These are phyloP conservation scores for Leishmania tropica DNA, from an alignment of 208 protist species.

Conservation along the genomic window DNA sequence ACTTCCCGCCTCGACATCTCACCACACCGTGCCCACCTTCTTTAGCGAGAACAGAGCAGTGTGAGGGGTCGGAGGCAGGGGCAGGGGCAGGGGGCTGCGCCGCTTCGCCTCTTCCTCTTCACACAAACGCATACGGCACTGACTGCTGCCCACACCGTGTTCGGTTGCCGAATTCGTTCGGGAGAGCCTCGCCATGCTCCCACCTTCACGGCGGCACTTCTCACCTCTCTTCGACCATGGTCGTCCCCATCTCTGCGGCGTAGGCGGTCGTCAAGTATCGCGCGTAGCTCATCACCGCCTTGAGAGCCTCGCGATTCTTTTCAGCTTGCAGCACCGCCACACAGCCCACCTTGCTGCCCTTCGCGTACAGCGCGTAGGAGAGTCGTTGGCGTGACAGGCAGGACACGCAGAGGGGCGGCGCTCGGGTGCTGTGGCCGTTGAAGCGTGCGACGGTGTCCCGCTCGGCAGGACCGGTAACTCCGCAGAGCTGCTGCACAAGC, in stretches of 20 bases:
- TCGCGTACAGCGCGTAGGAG: slow-evolving; percentile 72
- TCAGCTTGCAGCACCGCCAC: slow-evolving; percentile 58
- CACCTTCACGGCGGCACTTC: not conserved
- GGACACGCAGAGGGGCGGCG: slow-evolving; percentile 39
- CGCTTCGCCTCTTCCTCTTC: not conserved
- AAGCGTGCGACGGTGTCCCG: not conserved
- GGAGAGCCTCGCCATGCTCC: not conserved
- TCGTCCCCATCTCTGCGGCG: not conserved
- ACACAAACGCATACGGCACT: not conserved
- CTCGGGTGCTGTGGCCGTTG: not conserved
- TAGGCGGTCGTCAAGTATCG: slow-evolving; percentile 18
- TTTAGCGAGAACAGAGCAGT: not conserved
- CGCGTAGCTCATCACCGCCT: slow-evolving; percentile 38
- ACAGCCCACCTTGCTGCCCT: slow-evolving; percentile 49
- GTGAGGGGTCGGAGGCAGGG: not conserved
- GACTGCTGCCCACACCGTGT: not conserved
- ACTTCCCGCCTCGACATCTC: not conserved
- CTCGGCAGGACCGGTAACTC: not conserved
- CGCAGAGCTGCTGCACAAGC: slow-evolving; percentile 31
- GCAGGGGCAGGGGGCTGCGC: not conserved
- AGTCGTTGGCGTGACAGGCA: slow-evolving; percentile 67
- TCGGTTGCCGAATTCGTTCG: not conserved
- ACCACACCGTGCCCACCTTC: not conserved
- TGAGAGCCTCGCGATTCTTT: slow-evolving; percentile 30
- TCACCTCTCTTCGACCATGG: not conserved